These are phyloP conservation scores for Botrytis pseudocinerea DNA, from an alignment of 2,329 filamentous ascomycete species.

Conservation along the genomic window DNA sequence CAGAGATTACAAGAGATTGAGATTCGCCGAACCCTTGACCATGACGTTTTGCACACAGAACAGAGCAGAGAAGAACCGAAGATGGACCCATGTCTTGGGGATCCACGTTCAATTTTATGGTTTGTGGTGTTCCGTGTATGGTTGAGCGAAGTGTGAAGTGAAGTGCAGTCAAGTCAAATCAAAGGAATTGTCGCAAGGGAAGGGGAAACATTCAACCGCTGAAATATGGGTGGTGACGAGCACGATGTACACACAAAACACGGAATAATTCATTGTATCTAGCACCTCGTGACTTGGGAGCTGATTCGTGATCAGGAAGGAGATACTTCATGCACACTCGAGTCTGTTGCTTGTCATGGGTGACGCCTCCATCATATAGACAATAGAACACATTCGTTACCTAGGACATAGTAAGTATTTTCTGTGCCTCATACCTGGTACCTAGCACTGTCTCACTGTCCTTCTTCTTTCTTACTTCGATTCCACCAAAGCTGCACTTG, in stretches of 20 bases:
- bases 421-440: not conserved
- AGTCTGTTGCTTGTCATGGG: not conserved
- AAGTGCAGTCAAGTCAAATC: not conserved
- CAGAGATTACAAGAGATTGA: slow-evolving; percentile 1
- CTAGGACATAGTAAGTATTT: too few species aligned
- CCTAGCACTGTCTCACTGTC: not conserved
- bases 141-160: not conserved
- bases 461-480: not conserved
- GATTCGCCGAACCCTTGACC: slow-evolving; percentile 9
- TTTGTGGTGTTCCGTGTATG: not conserved
- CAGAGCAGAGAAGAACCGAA: not conserved
- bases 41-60: not conserved
- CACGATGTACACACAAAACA: not conserved
- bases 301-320: not conserved
- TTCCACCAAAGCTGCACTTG: not conserved
- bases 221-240: too few species aligned
- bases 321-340: not conserved
- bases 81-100: not conserved
- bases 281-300: not conserved
- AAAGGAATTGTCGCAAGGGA: not conserved
- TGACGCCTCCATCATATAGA: not conserved
- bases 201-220: not conserved
- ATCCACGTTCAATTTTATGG: not conserved
- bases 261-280: not conserved
- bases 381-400: not conserved